Evolutionary conservation across 352 stramenopile species (phyloP), one percentile per base, ranked within the genome.

Genomic region (Phytopythium vexans): DNA sequence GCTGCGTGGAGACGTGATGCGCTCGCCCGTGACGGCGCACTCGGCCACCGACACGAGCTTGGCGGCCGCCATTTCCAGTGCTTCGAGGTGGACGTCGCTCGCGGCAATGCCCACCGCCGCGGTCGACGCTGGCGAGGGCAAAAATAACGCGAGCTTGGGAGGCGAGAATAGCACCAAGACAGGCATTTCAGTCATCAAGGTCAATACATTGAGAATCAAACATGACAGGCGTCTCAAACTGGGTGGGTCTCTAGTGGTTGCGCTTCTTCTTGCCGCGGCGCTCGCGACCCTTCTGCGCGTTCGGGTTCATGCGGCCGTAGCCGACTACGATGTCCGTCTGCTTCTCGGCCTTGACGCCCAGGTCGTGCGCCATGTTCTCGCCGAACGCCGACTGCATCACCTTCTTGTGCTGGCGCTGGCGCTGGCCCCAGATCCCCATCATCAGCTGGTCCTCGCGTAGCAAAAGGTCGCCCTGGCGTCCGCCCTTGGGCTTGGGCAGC

Each of bases 391-490:
- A 92, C 68, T 91, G 77, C 78, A 94, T 89, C 35, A 93, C 80
- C 59, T 93, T 93, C 61, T 88, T 83, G 67, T 91, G 94, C 48
- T 97, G 88, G 10, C 97, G 97, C 66, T 94, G 82, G 41, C 86
- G 83, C 77, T 98, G 95, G 57, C 87, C 87, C 97, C 97, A 99
- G 45, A 96, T 97, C 55, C 97, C 97, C 41, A 92, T 89, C 58
- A 98, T 72, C 8, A 99, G 77, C 72, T 99, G 97, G 77, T 99
- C 97, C 70, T 99, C 96, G 37, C 96, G 82, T 41, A 99, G 82
- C 44, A 99, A 71, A 16, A 99, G 60, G 62, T 99, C 97, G 45
- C 96, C 97, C 49, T 98, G 65, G 14, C 87, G 85, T 5, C 88
- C 92, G 49, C 91, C 89, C 60, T 95, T 96, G 31, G 95, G 84